phyloP scores from a whole-genome alignment of 2,329 filamentous ascomycete genomes.

The Chaetoscypha palmicola region DNA sequence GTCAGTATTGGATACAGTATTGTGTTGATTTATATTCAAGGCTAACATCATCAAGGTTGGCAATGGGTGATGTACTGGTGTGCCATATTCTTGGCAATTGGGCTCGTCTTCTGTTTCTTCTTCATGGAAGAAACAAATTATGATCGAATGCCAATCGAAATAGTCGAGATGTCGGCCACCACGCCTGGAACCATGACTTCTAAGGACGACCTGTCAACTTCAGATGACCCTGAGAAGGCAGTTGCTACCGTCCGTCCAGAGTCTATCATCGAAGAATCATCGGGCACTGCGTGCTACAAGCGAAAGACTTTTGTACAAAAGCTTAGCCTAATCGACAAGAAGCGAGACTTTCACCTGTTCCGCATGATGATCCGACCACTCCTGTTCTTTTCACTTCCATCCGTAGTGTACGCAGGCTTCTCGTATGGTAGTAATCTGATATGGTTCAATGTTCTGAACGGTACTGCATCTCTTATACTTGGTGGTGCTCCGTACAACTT shows the following conservation, averaged over 20 bases:
- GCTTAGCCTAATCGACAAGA: slow-evolving; percentile 21
- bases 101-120: slow-evolving; percentile 47
- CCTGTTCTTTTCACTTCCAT: slow-evolving; percentile 31
- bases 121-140: slow-evolving; percentile 53
- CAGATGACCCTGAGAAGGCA: not conserved
- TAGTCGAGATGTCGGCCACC: not conserved
- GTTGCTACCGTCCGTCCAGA: slow-evolving; percentile 7
- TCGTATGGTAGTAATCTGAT: slow-evolving; percentile 32
- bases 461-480: slow-evolving; percentile 31
- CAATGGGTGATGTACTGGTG: slow-evolving; percentile 37
- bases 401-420: slow-evolving; percentile 31
- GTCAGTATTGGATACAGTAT: too few species aligned
- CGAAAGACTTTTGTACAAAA: slow-evolving; percentile 18
- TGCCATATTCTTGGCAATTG: slow-evolving; percentile 44
- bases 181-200: not conserved
- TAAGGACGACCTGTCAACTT: not conserved
- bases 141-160: slow-evolving; percentile 13
- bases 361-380: slow-evolving; percentile 26
- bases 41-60: too few species aligned
- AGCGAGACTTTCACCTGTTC: slow-evolving; percentile 28
- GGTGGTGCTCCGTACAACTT: slow-evolving; percentile 32
- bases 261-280: not conserved
- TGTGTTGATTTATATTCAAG: too few species aligned
- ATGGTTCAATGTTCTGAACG: slow-evolving; percentile 34
- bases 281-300: slow-evolving; percentile 10